These are phyloP conservation scores for Elaphomyces granulatus DNA, from an alignment of 495 filamentous ascomycete genomes.

Conservation along the genomic window DNA sequence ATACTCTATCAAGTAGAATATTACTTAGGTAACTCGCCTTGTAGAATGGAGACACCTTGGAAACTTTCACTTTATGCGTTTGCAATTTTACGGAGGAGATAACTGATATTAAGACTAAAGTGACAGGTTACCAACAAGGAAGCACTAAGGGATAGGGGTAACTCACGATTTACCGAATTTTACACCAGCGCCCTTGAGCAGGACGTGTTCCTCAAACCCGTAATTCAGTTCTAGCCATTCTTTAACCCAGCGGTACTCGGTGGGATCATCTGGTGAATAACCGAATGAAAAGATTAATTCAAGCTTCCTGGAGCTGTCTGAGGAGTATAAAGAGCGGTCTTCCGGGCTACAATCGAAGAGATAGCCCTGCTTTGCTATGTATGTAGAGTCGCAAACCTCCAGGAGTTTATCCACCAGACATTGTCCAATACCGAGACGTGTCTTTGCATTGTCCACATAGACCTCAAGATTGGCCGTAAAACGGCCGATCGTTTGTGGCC, in stretches of 20 bases:
- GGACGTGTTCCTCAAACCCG: slow-evolving; percentile 21
- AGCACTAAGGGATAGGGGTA: too few relatives aligned
- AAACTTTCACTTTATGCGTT: too few relatives aligned
- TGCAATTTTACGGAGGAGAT: slow-evolving; percentile 12
- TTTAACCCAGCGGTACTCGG: slow-evolving; percentile 15
- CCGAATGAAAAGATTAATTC: slow-evolving; percentile 20
- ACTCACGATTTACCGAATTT: slow-evolving; percentile 25
- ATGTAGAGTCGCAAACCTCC: slow-evolving; percentile 16
- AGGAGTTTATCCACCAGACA: slow-evolving; percentile 43
- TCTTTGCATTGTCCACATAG: slow-evolving; percentile 31
- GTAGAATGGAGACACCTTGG: too few relatives aligned
- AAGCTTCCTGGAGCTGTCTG: slow-evolving; percentile 15
- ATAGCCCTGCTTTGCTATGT: slow-evolving; percentile 16
- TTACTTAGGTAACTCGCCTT: too few relatives aligned
- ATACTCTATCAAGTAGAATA: too few relatives aligned
- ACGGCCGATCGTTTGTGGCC: slow-evolving; percentile 19
- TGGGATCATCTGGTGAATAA: slow-evolving; percentile 6
- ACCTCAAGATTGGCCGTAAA: slow-evolving; percentile 38
- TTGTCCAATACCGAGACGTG: slow-evolving; percentile 35
- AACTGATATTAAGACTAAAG: slow-evolving; percentile 13
- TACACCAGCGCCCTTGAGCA: slow-evolving; percentile 14
- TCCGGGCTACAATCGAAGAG: slow-evolving; percentile 14
- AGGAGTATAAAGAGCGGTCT: slow-evolving; percentile 9
- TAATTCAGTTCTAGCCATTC: slow-evolving; percentile 26
- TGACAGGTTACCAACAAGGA: too few relatives aligned